Evolutionary conservation across 2,329 filamentous ascomycete species (phyloP), one percentile per base, ranked within the genome.

Genomic region (Colletotrichum agaves): DNA sequence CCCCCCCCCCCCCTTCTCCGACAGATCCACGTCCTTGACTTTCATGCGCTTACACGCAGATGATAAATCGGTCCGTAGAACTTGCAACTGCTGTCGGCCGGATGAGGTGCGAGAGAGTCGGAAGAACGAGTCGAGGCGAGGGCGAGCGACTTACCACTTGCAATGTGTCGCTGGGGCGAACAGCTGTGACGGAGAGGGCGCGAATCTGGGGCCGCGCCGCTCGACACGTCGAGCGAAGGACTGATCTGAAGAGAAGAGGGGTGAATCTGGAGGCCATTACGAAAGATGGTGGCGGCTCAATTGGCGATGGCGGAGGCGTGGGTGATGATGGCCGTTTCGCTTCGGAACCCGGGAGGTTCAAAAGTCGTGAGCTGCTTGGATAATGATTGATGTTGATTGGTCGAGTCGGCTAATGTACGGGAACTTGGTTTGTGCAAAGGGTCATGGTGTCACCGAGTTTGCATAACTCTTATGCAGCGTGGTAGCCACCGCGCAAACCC

Each of bases 181-280:
- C 84, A 72, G 90, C 83, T 76, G 88, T 88, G 77, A 87, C 84
- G 78, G 90, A 90, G 79, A 97, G 90, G 71, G 90, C 84, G 78
- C 93, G 91, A 80, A 86, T 87, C 82, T 92, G 92, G 72, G 87
- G 83, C 76, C 85, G 84, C 74, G 88, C 84, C 75, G 88, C 82
- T 80, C 88, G 87, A 68, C 65, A 65, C 78, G 88, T 85, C 73
- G 89, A 84, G 77, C 92, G 88, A 74, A 88, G 83, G 78, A 87
- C 88, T 75, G 89, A 88, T 81, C 93, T 88, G 81, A 93, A 84
- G 76, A 92, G 81, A 78, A 91, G 86, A 53, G 93, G 91, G 69
- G 90, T 87, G 78, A 97, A 83, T 85, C 91, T 95, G 80, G 91
- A 94, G 79, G 93, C 92, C 94, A 97, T 97, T 72, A 73, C 76